A percentile compares a stretch with the other conserved stretches of the same genome.
Evolutionary conservation across 495 filamentous ascomycete species (phyloP).

Genomic region (Hypoxylon lenormandii): DNA sequence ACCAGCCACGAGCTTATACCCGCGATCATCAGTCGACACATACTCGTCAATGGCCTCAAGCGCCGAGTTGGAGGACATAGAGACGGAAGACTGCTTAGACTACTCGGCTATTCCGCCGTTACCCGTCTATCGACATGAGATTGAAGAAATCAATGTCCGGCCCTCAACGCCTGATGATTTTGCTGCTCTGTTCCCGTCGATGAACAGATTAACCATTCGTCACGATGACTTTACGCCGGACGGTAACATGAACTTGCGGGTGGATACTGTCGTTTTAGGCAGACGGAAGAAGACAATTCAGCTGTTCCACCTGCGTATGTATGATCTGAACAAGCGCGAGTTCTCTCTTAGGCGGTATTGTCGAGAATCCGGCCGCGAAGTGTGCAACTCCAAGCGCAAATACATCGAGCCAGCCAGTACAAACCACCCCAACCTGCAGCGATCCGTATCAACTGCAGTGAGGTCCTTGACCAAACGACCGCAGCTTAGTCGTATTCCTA

Average conservation of each 20-base stretch:
- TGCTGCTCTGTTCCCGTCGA: conserved; percentile 85
- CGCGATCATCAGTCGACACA: conserved; percentile 78
- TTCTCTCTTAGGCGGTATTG: conserved; percentile 94
- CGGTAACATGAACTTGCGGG: conserved; percentile 95
- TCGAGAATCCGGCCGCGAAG: conserved; percentile 90
- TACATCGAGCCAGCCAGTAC: conserved; percentile 64
- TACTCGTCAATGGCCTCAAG: conserved; percentile 78
- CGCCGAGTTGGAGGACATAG: conserved; percentile 71
- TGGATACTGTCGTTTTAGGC: conserved; percentile 79
- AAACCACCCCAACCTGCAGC: conserved; percentile 64
- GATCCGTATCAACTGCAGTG: conserved; percentile 81
- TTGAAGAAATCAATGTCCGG: conserved; percentile 71
- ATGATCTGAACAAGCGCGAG: conserved; percentile 85
- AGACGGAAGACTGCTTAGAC: conserved; percentile 60
- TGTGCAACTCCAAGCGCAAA: conserved; percentile 86
- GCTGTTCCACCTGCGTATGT: conserved; percentile 95
- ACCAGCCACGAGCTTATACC: conserved; percentile 62
- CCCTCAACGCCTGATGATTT: conserved; percentile 86
- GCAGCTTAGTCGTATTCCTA: conserved; percentile 63
- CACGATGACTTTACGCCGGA: conserved; percentile 93
- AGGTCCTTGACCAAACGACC: conserved; percentile 73
- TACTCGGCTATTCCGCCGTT: conserved; percentile 63
- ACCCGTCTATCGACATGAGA: conserved; percentile 70
- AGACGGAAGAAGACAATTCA: conserved; percentile 75
- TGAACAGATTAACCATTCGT: conserved; percentile 80